Base-by-base conservation (phyloP, 345 rosid genomes). In the Populus simonii region DNA sequence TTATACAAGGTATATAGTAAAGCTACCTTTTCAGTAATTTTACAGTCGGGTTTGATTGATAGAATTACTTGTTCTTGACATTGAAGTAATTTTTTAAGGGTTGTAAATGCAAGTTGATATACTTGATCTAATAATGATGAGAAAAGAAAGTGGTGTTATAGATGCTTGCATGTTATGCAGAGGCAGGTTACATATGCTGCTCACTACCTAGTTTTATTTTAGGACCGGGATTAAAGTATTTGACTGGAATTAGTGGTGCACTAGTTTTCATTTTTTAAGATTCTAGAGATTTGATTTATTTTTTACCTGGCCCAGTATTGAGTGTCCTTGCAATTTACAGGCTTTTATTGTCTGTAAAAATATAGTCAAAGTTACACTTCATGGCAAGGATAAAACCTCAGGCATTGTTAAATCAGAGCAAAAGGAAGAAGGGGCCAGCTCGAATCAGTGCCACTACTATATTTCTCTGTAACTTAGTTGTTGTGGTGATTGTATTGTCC, bases 381-480 rank as follows among this genome's bases (percentile, higher is more conserved):
- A 93, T 93, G 97, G 97, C 97, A 43, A 90, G 92, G 81, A 93
- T 93, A 73, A 91, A 91, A 75, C 97, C 97, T 70, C 97, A 90
- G 82, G 90, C 96, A 74, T 85, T 93, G 70, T 79, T 93, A 47
- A 83, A 85, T 80, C 96, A 91, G 83, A 93, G 96, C 87, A 93
- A 91, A 87, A 91, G 83, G 91, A 93, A 93, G 89, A 91, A 90
- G 81, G 88, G 81, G 57, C 94, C 93, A 0, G 87, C 89, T 74
- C 92, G 90, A 0, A 78, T 90, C 66, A 90, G 96, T 79, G 70
- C 85, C 78, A 84, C 93, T 0, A 86, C 92, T 2, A 85, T 90
- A 51, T 61, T 91, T 10, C 59, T 85, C 7, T 89, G 91, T 82
- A 83, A 85, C 77, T 80, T 91, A 63, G 74, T 88, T 47, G 80